These are phyloP conservation scores for Solanum hybrid DNA, from an alignment of 305 asterid genomes.

Conservation along the genomic window DNA sequence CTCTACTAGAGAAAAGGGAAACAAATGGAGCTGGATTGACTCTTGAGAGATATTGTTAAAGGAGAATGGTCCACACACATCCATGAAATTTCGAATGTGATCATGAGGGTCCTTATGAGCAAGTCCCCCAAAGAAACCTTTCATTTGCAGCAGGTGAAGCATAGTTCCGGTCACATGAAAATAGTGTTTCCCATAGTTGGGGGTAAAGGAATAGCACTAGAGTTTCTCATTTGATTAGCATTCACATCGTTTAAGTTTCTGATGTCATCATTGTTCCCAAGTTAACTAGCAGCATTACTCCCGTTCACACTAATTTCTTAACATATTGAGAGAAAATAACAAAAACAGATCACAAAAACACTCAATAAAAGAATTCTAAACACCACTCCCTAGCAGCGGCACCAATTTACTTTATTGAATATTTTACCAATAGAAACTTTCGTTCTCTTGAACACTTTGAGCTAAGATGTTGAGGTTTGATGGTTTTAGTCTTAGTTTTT, in stretches of 20 bases:
- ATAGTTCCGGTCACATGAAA: not conserved
- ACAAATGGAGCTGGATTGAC: not conserved
- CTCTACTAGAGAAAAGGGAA: not conserved
- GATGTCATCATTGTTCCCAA: not conserved
- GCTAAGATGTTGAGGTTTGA: not conserved
- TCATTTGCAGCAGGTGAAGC: not conserved
- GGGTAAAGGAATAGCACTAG: not conserved
- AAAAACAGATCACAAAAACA: not conserved
- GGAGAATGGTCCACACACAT: not conserved
- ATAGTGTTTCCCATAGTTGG: not conserved
- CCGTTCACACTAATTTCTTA: not conserved
- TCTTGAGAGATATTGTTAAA: not conserved
- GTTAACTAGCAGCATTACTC: not conserved
- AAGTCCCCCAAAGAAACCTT: not conserved
- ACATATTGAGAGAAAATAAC: not conserved
- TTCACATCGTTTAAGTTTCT: not conserved
- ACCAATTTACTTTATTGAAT: not conserved
- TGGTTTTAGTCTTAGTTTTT: not conserved
- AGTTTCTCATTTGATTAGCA: not conserved
- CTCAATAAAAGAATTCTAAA: not conserved
- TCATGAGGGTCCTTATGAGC: not conserved
- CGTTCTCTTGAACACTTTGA: not conserved
- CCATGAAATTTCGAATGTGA: not conserved
- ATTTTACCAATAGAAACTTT: not conserved
- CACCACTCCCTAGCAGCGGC: not conserved